These are phyloP conservation scores for Venturiaceae sp. DNA, from an alignment of 2,329 filamentous ascomycete genomes.

Conservation along the genomic window DNA sequence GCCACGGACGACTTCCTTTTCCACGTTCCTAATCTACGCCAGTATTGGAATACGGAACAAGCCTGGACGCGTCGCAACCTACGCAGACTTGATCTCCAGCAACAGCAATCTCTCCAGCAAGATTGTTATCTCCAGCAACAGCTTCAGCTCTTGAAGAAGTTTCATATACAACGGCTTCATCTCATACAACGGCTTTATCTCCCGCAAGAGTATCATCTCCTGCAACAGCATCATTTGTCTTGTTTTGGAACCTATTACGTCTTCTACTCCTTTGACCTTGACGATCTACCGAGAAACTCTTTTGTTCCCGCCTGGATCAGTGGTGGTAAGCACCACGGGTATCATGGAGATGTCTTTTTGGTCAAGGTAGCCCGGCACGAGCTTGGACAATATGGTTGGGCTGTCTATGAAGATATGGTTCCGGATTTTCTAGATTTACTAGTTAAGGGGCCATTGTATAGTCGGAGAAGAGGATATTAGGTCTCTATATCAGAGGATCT, in stretches of 20 bases:
- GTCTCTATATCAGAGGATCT: too few relatives aligned
- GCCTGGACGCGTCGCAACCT: slow-evolving; percentile 7
- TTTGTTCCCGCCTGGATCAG: background rate
- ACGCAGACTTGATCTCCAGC: slow-evolving; percentile 8
- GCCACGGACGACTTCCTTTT: slow-evolving; percentile 10
- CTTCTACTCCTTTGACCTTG: background rate
- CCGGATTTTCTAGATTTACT: background rate
- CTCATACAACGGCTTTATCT: slow-evolving; percentile 1
- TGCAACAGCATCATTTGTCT: background rate
- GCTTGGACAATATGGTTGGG: background rate
- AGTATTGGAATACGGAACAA: slow-evolving; percentile 8
- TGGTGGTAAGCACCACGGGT: background rate
- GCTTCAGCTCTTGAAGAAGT: background rate
- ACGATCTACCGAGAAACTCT: background rate
- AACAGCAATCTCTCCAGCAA: background rate
- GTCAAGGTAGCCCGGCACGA: background rate
- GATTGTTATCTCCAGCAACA: background rate
- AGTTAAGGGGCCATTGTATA: background rate
- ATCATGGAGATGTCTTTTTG: background rate
- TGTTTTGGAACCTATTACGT: background rate
- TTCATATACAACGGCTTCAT: background rate
- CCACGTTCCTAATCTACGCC: slow-evolving; percentile 10
- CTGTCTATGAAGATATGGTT: background rate
- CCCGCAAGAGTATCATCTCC: background rate
- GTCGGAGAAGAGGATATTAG: too few relatives aligned